Base-by-base conservation (phyloP, 768 basidiomycete species). In the Naganishia onofrii region DNA sequence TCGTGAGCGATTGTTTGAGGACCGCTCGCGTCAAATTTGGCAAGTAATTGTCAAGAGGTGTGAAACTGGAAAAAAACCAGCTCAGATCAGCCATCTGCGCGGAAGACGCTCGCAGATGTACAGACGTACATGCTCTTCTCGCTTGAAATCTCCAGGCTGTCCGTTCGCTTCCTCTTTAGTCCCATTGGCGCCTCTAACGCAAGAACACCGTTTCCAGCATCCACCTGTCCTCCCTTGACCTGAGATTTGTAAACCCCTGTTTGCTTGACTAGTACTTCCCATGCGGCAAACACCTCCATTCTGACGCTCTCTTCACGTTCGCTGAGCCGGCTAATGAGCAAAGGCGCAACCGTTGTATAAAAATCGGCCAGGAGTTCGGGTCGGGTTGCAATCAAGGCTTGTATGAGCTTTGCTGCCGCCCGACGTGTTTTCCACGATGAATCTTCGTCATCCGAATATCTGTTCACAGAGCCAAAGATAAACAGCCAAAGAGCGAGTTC, bases 381-480 rank as follows among this genome's bases (percentile, higher is more conserved):
- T 29, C 93, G 90, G 0, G 95, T 98, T 15, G 87, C 87, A 69
- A 98, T 88, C 57, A 96, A 84, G 7, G 91, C 90, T 32, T 88
- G 83, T 19, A 98, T 85, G 3, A 98, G 84, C 79, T 97, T 97
- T 21, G 93, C 92, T 8, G 96, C 89, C 8, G 92, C 89, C 54
- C 96, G 88, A 73, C 96, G 89, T 69, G 96, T 92, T 81, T 97
- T 97, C 86, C 96, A 98, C 0, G 95, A 97, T 13, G 90, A 91
- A 77, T 99, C 96, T 80, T 98, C 96, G 69, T 99, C 96, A 75
- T 99, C 96, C 7, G 92, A 93, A 80, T 96, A 97, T 72, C 92
- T 94, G 73, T 12, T 26, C 21, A 51, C 7, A 3, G 12, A 51
- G 23, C 48, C n/a, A 23, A n/a, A 51, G 23, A 7, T 4, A 23